Evolutionary conservation across 169 alveolate genomes (phyloP).

Genomic region (Toxoplasma gondii): DNA sequence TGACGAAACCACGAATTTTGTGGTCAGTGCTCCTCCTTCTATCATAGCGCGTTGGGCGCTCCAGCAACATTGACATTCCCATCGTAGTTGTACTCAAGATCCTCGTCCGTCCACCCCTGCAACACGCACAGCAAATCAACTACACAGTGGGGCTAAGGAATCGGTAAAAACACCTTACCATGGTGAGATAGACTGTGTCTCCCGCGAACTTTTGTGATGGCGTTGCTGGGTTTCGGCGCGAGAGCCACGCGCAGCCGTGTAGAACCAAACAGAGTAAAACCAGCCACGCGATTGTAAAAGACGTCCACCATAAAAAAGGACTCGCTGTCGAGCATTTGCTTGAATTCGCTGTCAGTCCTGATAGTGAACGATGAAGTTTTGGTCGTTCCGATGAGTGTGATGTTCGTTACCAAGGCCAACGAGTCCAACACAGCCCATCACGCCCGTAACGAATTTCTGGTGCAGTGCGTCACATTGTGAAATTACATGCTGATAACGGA

Average conservation of each 20-base stretch:
- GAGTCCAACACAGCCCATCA: slow-evolving; percentile 4
- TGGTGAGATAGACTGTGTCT: background rate
- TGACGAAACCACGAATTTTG: no score
- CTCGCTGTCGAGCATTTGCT: background rate
- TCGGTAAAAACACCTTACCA: background rate
- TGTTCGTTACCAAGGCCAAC: background rate
- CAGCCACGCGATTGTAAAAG: background rate
- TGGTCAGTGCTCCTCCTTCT: no score
- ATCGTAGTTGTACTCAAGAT: slow-evolving; percentile 22
- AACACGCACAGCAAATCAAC: background rate
- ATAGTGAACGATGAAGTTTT: background rate
- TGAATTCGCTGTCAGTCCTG: slow-evolving; percentile 6
- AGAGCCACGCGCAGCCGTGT: background rate
- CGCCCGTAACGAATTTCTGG: background rate
- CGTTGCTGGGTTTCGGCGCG: background rate
- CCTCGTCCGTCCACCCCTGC: slow-evolving; percentile 25
- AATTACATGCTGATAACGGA: background rate
- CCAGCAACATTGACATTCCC: background rate
- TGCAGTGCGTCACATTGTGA: background rate
- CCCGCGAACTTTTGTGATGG: background rate
- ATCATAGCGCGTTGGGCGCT: background rate
- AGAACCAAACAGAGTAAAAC: background rate
- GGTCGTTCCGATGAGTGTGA: background rate
- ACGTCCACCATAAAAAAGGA: slow-evolving; percentile 22
- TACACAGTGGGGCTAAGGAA: background rate